These are phyloP conservation scores for Arabidopsis arenosa DNA, from an alignment of 345 rosid genomes.

Conservation along the genomic window DNA sequence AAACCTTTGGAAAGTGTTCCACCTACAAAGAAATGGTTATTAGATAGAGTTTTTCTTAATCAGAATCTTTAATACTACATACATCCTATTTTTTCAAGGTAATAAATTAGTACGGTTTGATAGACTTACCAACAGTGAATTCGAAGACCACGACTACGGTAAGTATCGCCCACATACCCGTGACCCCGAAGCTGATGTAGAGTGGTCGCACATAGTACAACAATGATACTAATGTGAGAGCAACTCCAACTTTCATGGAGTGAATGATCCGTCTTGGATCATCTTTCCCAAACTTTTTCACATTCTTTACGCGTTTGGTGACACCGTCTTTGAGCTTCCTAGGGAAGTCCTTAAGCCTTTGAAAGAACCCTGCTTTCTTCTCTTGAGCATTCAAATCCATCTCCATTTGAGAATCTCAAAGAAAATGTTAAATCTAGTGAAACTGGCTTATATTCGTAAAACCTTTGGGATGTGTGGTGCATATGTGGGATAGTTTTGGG, in stretches of 20 bases:
- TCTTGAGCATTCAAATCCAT: constrained; percentile 47
- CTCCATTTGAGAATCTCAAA: constrained; percentile 42
- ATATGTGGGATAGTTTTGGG: constrained; percentile 32
- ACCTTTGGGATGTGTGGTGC: constrained; percentile 29
- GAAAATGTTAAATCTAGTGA: constrained; percentile 12
- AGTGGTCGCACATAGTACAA: constrained; percentile 73
- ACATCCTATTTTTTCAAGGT: not conserved
- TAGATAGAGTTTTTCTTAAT: not conserved
- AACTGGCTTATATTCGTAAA: constrained; percentile 21
- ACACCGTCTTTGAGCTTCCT: constrained; percentile 42
- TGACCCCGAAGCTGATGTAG: constrained; percentile 65
- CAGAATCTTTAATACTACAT: not conserved
- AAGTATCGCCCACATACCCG: constrained; percentile 90
- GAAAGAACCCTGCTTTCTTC: constrained; percentile 38
- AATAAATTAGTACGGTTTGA: not conserved
- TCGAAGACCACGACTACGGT: constrained; percentile 83
- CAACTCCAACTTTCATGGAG: constrained; percentile 78
- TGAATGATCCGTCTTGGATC: constrained; percentile 80
- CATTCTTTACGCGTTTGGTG: constrained; percentile 36
- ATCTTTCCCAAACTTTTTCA: constrained; percentile 58
- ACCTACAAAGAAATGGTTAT: constrained; percentile 50
- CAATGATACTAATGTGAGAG: constrained; percentile 74
- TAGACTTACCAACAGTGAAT: constrained; percentile 73
- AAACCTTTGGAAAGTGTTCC: constrained; percentile 70
- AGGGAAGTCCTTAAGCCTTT: constrained; percentile 44